Evolutionary conservation across 78 protist species (phyloP).

Genomic region (Bigelowiella natans): DNA sequence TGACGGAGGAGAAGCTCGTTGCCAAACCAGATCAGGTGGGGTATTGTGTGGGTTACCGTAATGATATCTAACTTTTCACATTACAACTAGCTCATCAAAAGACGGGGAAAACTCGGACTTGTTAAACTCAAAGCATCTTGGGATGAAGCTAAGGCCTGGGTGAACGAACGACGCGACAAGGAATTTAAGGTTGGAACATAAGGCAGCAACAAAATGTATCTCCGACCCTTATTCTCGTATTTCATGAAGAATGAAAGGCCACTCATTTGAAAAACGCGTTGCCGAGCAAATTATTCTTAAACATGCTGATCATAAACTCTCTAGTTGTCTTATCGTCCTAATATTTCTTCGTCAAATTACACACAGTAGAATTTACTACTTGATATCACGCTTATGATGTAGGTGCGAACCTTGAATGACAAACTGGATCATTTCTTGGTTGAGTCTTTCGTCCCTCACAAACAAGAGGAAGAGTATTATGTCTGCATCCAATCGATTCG

Average conservation of each 20-base stretch:
- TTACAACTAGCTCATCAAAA: slow-evolving; percentile 43
- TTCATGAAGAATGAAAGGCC: too few species aligned
- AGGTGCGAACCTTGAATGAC: slow-evolving; percentile 42
- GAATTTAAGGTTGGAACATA: neutral
- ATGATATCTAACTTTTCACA: neutral
- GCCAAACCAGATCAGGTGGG: slow-evolving; percentile 64
- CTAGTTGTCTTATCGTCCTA: neutral
- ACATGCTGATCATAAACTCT: neutral
- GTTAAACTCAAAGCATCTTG: slow-evolving; percentile 51
- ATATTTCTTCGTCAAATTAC: neutral
- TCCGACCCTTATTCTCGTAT: too few species aligned
- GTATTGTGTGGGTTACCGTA: neutral
- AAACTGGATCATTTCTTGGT: slow-evolving; percentile 48
- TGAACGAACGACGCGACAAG: slow-evolving; percentile 42
- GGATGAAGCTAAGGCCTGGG: slow-evolving; percentile 44
- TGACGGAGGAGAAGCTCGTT: slow-evolving; percentile 39
- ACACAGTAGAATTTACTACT: neutral
- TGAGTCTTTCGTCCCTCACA: slow-evolving; percentile 68
- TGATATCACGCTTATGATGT: neutral
- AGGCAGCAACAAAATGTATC: too few species aligned
- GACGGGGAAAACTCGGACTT: slow-evolving; percentile 64
- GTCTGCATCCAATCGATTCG: slow-evolving; percentile 55
- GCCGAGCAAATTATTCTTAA: too few species aligned
- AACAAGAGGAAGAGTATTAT: slow-evolving; percentile 54
- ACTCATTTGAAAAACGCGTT: too few species aligned